phyloP scores from a whole-genome alignment of 306 rosid genomes.

The Hippophae rhamnoides region DNA sequence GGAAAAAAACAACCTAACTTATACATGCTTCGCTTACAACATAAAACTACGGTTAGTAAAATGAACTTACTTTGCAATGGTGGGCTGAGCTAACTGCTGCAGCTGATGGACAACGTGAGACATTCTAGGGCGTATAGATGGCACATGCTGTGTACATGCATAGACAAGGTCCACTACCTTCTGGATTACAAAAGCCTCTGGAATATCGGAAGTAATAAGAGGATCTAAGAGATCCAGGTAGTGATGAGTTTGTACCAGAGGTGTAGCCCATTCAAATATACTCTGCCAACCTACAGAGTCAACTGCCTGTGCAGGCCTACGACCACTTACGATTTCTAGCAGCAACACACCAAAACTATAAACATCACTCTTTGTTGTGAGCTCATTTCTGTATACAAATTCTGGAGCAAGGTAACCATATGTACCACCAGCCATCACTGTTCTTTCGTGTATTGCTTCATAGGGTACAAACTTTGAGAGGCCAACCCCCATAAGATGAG shows the following conservation, averaged over 20 bases:
- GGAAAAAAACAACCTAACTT: too few species aligned
- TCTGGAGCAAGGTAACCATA: constrained; percentile 95
- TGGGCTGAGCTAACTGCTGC: constrained; percentile 61
- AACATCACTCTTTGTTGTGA: constrained; percentile 89
- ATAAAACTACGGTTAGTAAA: too few species aligned
- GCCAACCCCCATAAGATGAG: constrained; percentile 91
- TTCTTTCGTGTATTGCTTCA: constrained; percentile 91
- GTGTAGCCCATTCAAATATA: constrained; percentile 95
- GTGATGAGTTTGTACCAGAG: constrained; percentile 84
- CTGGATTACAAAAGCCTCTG: constrained; percentile 66
- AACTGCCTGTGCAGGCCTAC: constrained; percentile 93
- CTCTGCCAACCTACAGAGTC: constrained; percentile 99
- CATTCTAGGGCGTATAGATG: constrained; percentile 98
- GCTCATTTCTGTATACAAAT: constrained; percentile 84
- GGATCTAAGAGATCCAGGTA: constrained; percentile 93
- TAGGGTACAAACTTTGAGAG: constrained; percentile 87
- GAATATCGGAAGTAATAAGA: constrained; percentile 52
- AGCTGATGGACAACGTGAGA: constrained; percentile 97
- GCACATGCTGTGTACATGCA: constrained; percentile 96
- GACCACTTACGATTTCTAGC: constrained; percentile 88
- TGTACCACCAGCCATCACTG: constrained; percentile 97
- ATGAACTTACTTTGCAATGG: constrained; percentile 29
- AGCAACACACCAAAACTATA: constrained; percentile 89
- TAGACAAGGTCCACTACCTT: constrained; percentile 95
- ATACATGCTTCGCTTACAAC: too few species aligned